Base-by-base conservation (phyloP, 441 rosid species). In the Erodium texanum region DNA sequence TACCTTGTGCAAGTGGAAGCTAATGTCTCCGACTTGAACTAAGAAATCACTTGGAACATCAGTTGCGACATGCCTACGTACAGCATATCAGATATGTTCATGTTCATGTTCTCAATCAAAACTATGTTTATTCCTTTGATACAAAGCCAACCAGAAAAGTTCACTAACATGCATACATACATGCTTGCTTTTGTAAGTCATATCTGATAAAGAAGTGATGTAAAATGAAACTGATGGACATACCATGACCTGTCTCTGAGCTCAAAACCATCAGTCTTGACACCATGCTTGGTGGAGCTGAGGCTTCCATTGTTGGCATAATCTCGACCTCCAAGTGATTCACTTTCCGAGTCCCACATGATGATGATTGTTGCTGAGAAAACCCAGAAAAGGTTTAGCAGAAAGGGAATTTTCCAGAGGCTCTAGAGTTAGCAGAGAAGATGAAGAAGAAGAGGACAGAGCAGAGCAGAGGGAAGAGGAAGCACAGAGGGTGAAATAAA, bases 281-380 rank as follows among this genome's bases (percentile, higher is more conserved):
- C 83, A 1, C 81, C 83, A 65, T 84, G 95, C 58, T 82, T 89
- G 79, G 70, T 80, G 16, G 96, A 80, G 72, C 80, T 75, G 64
- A 87, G 85, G 66, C 80, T 81, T 71, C 92, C 99, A 78, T 32
- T 32, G 36, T 86, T 88, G n/a, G 84, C 95, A 66, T 88, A 88
- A 43, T 86, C 95, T 77, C 97, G 71, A 29, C 89, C 88, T n/a
- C 82, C 81, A 29, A 81, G 68, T 19, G 83, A 81, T 52, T 91
- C 96, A 34, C 68, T 85, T 81, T 93, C 96, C 0, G 97, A 90
- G 59, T 91, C 96, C 99, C 97, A 91, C 97, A 93, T 93, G 82
- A n/a, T 80, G 68, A 19, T 56, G 62, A 12, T 18, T 20, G 19
- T 2, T 52, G 59, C 1, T 3, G 59, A 52, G 20, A 22, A 56